These are phyloP conservation scores for Boletus reticuloceps DNA, from an alignment of 768 basidiomycete genomes.

Conservation along the genomic window DNA sequence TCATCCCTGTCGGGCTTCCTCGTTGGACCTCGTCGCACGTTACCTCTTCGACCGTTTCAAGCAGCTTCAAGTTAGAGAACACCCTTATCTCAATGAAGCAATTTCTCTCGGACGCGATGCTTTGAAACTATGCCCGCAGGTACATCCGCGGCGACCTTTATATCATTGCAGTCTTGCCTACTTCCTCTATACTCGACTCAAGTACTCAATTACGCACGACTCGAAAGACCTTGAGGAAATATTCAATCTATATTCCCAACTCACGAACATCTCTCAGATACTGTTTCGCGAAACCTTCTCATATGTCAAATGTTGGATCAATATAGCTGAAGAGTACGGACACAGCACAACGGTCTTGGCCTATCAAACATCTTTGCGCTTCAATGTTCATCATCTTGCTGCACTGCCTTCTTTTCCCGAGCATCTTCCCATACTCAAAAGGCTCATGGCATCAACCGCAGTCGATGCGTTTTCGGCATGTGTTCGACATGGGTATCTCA, in stretches of 20 bases:
- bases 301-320: background rate
- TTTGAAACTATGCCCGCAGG: background rate
- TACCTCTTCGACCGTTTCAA: background rate
- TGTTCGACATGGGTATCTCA: slow-evolving; percentile 4
- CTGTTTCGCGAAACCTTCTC: background rate
- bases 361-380: slow-evolving; percentile 4
- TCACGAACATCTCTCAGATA: background rate
- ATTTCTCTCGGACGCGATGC: background rate
- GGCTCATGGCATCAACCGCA: background rate
- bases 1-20: too few species aligned
- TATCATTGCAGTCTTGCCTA: background rate
- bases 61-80: background rate
- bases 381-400: slow-evolving; percentile 3
- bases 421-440: background rate
- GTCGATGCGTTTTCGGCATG: slow-evolving; percentile 9
- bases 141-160: background rate
- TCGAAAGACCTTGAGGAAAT: background rate
- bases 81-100: background rate
- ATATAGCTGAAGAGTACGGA: slow-evolving; percentile 1
- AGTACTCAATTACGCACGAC: background rate
- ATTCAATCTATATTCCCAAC: background rate
- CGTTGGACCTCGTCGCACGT: background rate
- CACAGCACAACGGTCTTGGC: slow-evolving; percentile 11
- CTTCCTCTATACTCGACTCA: background rate
- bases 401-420: background rate